Evolutionary conservation across 1,284 basidiomycete species (phyloP), one percentile per base, ranked within the genome.

Genomic region (Peniophora sp.): DNA sequence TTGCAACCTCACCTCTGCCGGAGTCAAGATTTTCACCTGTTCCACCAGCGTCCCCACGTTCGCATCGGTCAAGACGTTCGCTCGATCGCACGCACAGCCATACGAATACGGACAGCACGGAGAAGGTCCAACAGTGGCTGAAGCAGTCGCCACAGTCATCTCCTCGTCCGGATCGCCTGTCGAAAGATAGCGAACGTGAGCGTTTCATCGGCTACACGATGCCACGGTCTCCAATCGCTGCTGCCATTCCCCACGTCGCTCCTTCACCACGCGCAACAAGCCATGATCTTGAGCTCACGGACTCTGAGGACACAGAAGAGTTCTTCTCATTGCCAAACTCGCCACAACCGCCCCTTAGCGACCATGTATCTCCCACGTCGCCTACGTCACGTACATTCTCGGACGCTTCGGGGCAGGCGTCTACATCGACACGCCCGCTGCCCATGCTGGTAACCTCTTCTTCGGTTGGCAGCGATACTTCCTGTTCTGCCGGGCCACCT

Each of bases 81-180:
- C 49, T 49, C 5, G 43, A 41, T 23, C 41, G 14, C 8, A 10
- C 25, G 16, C 39, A 19, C 24, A 2, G n/a, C 16, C 45, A 25
- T 23, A 34, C 20, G 34, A 17, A 23, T 12, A 12, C 10, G 19
- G 24, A 17, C 27, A 48, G 39, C 48, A 23, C 45, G 17, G 48
- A 55, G 19, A 50, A 34, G n/a, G 14, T 32, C 12, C 20, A 39
- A 8, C 50, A 48, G 25, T 47, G 35, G 32, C 16, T 47, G 23
- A 49, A 32, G 38, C 35, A 46, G 6, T 50, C 45, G n/a, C 32
- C 23, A 11, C 25, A 20, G 20, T n/a, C 47, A 9, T 27, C 24
- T 24, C 27, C 36, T 35, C 22, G 9, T 50, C 17, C 38, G 35
- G 12, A 17, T n/a, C 3, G 35, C 2, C 19, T 19, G 9, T 2